These are phyloP conservation scores for Tubosaeta brunneosetosa DNA, from an alignment of 768 basidiomycete genomes.

Conservation along the genomic window DNA sequence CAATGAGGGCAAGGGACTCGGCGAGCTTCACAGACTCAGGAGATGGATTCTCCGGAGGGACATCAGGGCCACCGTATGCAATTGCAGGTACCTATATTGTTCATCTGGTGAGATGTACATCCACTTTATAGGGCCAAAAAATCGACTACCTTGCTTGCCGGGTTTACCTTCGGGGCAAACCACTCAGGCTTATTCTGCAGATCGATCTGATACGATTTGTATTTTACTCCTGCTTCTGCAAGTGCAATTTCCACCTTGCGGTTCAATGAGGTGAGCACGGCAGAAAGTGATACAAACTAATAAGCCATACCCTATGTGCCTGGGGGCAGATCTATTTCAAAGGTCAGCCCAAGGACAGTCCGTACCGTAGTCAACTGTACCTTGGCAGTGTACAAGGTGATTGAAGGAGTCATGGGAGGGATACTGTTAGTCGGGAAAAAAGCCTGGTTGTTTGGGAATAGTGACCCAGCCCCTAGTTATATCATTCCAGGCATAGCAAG, in stretches of 20 bases:
- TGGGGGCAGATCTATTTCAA: slow-evolving; percentile 49
- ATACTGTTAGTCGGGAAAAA: neutral
- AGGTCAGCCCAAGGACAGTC: neutral
- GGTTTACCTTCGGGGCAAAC: slow-evolving; percentile 64
- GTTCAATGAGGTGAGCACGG: neutral
- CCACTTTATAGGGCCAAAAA: neutral
- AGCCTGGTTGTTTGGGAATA: neutral
- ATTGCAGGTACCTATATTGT: slow-evolving; percentile 32
- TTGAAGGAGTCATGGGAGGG: slow-evolving; percentile 15
- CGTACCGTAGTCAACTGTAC: slow-evolving; percentile 20
- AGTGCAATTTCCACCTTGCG: slow-evolving; percentile 57
- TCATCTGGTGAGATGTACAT: neutral
- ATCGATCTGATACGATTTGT: slow-evolving; percentile 53
- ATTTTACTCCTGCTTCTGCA: slow-evolving; percentile 47
- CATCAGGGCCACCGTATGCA: slow-evolving; percentile 56
- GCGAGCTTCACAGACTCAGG: slow-evolving; percentile 56
- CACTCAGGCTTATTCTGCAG: slow-evolving; percentile 63
- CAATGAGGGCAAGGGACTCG: slow-evolving; percentile 62
- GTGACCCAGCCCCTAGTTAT: neutral
- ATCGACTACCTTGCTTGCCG: slow-evolving; percentile 53
- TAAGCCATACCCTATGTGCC: slow-evolving; percentile 46
- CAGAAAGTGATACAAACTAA: neutral
- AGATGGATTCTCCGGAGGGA: slow-evolving; percentile 52
- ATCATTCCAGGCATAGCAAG: neutral
- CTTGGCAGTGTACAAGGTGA: slow-evolving; percentile 47